Percentiles rank a stretch among this genome's conserved stretches.
Evolutionary conservation across 148 eudicot genomes (phyloP).

Genomic region (Chenopodium berlandieri): DNA sequence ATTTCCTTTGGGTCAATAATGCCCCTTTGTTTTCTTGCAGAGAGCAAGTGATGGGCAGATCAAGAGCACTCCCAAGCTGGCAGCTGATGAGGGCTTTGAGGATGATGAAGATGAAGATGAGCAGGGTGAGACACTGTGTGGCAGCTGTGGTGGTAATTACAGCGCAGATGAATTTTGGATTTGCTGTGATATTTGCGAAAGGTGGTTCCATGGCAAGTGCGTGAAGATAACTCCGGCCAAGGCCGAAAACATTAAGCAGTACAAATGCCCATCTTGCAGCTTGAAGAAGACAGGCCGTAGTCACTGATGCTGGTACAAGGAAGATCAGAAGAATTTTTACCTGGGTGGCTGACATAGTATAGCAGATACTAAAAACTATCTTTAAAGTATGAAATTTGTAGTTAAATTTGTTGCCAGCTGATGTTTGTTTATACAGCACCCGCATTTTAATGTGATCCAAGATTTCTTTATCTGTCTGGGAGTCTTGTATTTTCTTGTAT

Average conservation of each 20-base stretch:
- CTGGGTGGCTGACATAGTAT: slow-evolving; percentile 44
- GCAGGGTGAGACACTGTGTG: slow-evolving; percentile 80
- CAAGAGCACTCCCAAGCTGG: slow-evolving; percentile 58
- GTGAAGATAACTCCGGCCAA: slow-evolving; percentile 89
- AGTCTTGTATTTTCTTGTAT: slow-evolving; percentile 32
- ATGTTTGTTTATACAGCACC: slow-evolving; percentile 37
- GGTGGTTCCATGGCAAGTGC: slow-evolving; percentile 87
- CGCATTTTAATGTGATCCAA: slow-evolving; percentile 15
- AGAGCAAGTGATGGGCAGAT: slow-evolving; percentile 78
- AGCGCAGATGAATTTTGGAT: slow-evolving; percentile 93
- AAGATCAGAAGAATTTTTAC: slow-evolving; percentile 8
- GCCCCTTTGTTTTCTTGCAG: slow-evolving; percentile 36
- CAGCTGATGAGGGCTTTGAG: slow-evolving; percentile 51
- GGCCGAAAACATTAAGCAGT: slow-evolving; percentile 84
- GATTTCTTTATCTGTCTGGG: slow-evolving; percentile 8
- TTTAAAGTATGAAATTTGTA: slow-evolving; percentile 31
- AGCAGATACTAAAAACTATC: slow-evolving; percentile 29
- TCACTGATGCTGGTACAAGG: slow-evolving; percentile 23
- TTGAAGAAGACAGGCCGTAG: slow-evolving; percentile 69
- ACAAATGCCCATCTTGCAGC: slow-evolving; percentile 92
- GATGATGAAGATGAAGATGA: slow-evolving; percentile 85
- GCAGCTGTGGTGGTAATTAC: slow-evolving; percentile 80
- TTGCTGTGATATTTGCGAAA: slow-evolving; percentile 78
- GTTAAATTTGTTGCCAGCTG: slow-evolving; percentile 24
- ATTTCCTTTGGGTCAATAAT: not conserved